phyloP scores from a whole-genome alignment of 257 asterid species.

The Nicotiana knightiana region DNA sequence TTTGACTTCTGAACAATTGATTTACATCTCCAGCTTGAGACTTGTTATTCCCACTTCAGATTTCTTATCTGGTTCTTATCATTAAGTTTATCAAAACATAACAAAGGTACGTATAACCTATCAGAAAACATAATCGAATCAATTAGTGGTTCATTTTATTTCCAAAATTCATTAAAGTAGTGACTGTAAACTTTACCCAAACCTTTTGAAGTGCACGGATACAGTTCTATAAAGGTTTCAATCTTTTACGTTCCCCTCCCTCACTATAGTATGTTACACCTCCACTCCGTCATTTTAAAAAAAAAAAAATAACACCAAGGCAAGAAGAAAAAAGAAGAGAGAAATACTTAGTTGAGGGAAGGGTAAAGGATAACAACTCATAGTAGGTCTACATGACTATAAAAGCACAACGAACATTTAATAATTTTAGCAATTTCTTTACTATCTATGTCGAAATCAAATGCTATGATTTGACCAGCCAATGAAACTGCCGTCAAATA shows the following conservation, averaged over 20 bases:
- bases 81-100: too few species aligned
- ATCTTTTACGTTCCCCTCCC: background rate
- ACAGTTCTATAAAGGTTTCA: background rate
- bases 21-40: too few species aligned
- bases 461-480: background rate
- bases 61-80: too few species aligned
- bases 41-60: too few species aligned
- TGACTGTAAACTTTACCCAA: background rate
- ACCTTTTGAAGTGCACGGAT: background rate
- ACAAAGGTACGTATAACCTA: too few species aligned
- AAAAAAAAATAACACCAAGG: background rate
- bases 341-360: background rate
- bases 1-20: too few species aligned
- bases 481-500: background rate
- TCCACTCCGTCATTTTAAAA: background rate
- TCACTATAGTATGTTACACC: background rate
- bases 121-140: too few species aligned
- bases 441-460: background rate
- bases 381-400: background rate
- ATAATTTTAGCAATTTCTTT: background rate
- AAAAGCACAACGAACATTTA: slow-evolving; percentile 6
- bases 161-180: background rate
- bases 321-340: background rate
- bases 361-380: background rate
- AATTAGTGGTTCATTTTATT: background rate